Evolutionary conservation across 768 basidiomycete species (phyloP), one percentile per base, ranked within the genome.

Genomic region (Serendipita sp.): DNA sequence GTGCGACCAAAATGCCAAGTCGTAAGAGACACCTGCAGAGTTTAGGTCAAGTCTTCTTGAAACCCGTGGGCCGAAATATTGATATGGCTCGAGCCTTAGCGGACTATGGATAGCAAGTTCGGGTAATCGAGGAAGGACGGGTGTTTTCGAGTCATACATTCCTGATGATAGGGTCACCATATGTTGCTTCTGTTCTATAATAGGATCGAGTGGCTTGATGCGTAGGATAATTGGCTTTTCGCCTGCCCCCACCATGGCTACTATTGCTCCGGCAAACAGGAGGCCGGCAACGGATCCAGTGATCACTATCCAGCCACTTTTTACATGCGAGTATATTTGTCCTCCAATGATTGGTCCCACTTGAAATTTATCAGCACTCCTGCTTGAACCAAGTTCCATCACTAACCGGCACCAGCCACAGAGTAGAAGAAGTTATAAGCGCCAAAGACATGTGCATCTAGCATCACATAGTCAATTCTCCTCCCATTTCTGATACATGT

Each of bases 361-460:
- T 36, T 36, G 32, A 38, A 48, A 36, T 18, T 54, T 11, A 23
- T 54, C 52, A 54, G 64, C 11, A 36, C 44, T 11, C 10, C 18
- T 18, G 15, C 52, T 23, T 13, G 45, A 46, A 13, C 18, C 45
- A 13, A 13, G 45, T 18, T 46, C 48, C 48, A 8, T 18, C 48
- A 8, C 48, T 51, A 8, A 51, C 48, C 48, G 48, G 30, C 18
- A 18, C 48, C n/a, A 36, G 85, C 87, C 64, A 85, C 70, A 1
- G 84, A 86, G 66, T 83, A 88, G 2, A 81, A 82, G 8, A 89
- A 70, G 73, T 88, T 90, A 70, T 86, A 88, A 0, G 82, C 83
- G 3, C 83, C 87, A 69, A 87, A 89, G 2, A 86, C 78, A 69
- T 89, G 86, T 0, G 80, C 87, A 72, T 85, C 88, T 89, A 58